phyloP scores from a whole-genome alignment of 176 grass and related monocot species.

The Zea mays region DNA sequence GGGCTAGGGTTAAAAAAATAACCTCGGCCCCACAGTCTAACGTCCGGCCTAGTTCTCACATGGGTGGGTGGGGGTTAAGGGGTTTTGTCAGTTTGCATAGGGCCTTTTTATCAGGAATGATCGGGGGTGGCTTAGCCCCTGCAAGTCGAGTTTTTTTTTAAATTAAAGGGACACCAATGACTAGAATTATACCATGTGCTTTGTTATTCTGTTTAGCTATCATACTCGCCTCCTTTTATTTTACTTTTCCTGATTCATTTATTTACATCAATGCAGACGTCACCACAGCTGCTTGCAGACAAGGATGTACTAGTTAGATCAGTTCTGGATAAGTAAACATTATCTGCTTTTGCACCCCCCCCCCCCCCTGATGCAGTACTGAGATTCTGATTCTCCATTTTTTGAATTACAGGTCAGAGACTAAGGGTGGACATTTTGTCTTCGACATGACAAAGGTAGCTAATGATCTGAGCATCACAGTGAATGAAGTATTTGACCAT shows the following conservation, averaged over 20 bases:
- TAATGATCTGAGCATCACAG: constrained; percentile 58
- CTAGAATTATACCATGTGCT: neutral
- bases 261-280: constrained; percentile 59
- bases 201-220: constrained; percentile 24
- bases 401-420: constrained; percentile 59
- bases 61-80: too few species aligned
- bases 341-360: constrained; percentile 13
- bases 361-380: neutral
- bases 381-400: constrained; percentile 29
- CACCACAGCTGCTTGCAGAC: constrained; percentile 68
- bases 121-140: too few species aligned
- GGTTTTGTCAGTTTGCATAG: too few species aligned
- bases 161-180: constrained; percentile 5
- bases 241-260: constrained; percentile 22
- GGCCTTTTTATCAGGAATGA: too few species aligned
- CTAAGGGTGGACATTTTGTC: constrained; percentile 78
- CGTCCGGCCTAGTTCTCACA: too few species aligned
- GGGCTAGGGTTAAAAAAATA: too few species aligned
- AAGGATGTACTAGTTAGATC: constrained; percentile 72
- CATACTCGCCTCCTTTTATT: constrained; percentile 27
- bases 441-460: constrained; percentile 78
- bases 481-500: constrained; percentile 67
- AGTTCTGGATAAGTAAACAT: constrained; percentile 63
- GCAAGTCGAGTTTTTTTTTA: too few species aligned
- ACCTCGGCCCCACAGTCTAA: too few species aligned